These are phyloP conservation scores for Diddensiella santjacobensis DNA, from an alignment of 805 yeast genomes.

Conservation along the genomic window DNA sequence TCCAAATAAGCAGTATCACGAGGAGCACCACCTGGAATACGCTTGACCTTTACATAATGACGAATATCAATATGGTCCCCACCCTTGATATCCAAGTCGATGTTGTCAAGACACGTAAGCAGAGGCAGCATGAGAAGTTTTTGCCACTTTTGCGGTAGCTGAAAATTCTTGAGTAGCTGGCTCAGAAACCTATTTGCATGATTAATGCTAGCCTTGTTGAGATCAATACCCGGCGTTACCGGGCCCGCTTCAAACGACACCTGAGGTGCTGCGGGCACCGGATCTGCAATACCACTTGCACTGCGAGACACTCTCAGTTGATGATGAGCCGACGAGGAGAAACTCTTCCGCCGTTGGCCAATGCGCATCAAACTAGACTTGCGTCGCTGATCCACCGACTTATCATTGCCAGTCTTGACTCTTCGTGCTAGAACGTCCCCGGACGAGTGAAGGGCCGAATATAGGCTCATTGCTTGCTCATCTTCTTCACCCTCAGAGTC, in stretches of 20 bases:
- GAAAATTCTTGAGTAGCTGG: slow-evolving; percentile 32
- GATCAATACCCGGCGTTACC: slow-evolving; percentile 19
- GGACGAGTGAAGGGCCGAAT: slow-evolving; percentile 18
- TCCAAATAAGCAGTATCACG: slow-evolving; percentile 58
- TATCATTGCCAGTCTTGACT: slow-evolving; percentile 23
- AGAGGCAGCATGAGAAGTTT: slow-evolving; percentile 48
- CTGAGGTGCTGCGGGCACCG: background rate
- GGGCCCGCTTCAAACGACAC: background rate
- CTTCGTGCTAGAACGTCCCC: slow-evolving; percentile 13
- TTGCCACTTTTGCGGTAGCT: slow-evolving; percentile 54
- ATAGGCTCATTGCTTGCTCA: slow-evolving; percentile 25
- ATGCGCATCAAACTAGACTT: slow-evolving; percentile 17
- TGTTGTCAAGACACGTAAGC: slow-evolving; percentile 49
- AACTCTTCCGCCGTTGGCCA: slow-evolving; percentile 22
- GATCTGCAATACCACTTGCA: background rate
- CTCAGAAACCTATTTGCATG: slow-evolving; percentile 30
- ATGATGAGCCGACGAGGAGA: slow-evolving; percentile 7
- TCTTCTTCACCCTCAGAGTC: slow-evolving; percentile 22
- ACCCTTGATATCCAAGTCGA: slow-evolving; percentile 56
- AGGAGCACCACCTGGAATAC: slow-evolving; percentile 71
- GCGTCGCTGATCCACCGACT: slow-evolving; percentile 14
- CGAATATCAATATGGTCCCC: slow-evolving; percentile 80
- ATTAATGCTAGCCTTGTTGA: slow-evolving; percentile 31
- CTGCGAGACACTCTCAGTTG: background rate
- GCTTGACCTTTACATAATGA: slow-evolving; percentile 83